Evolutionary conservation across 2,329 filamentous ascomycete species (phyloP).

Genomic region (Alternaria tenuissima): DNA sequence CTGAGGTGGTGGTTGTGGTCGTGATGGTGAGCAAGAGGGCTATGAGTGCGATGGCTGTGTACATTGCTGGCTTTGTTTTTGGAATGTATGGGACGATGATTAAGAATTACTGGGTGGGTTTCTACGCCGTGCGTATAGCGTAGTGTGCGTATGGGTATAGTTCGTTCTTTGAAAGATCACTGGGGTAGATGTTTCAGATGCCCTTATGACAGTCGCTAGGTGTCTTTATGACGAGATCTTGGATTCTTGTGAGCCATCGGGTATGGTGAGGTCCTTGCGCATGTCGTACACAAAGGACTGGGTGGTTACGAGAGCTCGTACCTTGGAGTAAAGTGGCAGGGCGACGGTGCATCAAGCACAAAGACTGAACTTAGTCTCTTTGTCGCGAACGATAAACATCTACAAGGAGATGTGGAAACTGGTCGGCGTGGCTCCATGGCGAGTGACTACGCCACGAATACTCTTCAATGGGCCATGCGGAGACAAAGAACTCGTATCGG

Average conservation of each 20-base stretch:
- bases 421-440: conserved; percentile 38
- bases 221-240: conserved; percentile 4
- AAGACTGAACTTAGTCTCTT: conserved; percentile 22
- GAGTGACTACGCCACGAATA: conserved; percentile 32
- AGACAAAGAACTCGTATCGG: background rate
- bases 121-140: conserved; percentile 1
- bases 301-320: background rate
- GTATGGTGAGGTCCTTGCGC: background rate
- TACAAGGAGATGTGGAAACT: conserved; percentile 25
- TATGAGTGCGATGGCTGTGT: conserved; percentile 15
- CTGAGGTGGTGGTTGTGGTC: conserved; percentile 17
- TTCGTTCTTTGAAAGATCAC: background rate
- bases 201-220: conserved; percentile 3
- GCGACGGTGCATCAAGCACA: conserved; percentile 15
- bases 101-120: conserved; percentile 11
- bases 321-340: conserved; percentile 2
- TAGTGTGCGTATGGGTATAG: conserved; percentile 23
- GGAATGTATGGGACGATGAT: background rate
- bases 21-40: conserved; percentile 15
- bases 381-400: conserved; percentile 33
- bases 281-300: background rate
- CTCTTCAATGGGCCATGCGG: conserved; percentile 32
- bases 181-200: background rate
- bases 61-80: conserved; percentile 11
- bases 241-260: conserved; percentile 7